A percentile compares a stretch with the other conserved stretches of the same genome.
Evolutionary conservation across 2,329 filamentous ascomycete species (phyloP).

Genomic region (Diaporthe capsici): DNA sequence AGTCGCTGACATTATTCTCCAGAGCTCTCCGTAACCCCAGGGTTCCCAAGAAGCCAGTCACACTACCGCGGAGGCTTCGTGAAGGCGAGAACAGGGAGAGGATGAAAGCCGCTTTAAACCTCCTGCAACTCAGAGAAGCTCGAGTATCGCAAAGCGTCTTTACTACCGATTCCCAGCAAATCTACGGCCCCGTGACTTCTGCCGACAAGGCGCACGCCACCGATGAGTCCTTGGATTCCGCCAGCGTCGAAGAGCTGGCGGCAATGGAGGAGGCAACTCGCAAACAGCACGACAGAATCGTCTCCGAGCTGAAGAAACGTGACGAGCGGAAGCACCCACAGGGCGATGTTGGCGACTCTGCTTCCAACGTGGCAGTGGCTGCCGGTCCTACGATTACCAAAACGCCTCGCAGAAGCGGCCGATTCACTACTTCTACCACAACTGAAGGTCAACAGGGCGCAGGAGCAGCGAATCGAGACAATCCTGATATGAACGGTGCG

Average conservation of each 20-base stretch:
- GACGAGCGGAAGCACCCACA: not conserved
- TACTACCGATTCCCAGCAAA: not conserved
- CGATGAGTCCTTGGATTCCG: constrained; percentile 3
- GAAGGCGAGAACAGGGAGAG: not conserved
- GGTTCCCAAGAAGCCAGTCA: not conserved
- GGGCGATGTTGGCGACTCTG: not conserved
- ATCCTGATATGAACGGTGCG: not conserved
- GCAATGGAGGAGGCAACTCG: constrained; percentile 29
- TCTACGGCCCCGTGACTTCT: not conserved
- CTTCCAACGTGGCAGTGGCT: not conserved
- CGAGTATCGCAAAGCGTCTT: no score
- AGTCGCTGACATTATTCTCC: not conserved
- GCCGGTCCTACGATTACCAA: not conserved
- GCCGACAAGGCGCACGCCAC: not conserved
- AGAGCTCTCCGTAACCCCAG: not conserved
- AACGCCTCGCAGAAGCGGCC: not conserved
- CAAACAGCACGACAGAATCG: constrained; percentile 28
- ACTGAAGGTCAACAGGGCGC: not conserved
- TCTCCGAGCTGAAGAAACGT: constrained; percentile 26
- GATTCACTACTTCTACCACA: not conserved
- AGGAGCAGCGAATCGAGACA: not conserved
- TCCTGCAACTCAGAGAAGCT: constrained; percentile 10
- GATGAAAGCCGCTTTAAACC: constrained; percentile 23
- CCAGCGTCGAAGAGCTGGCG: constrained; percentile 28
- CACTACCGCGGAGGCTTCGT: constrained; percentile 21